These are phyloP conservation scores for Aspergillus pseudotamarii DNA, from an alignment of 2,329 filamentous ascomycete genomes.

Conservation along the genomic window DNA sequence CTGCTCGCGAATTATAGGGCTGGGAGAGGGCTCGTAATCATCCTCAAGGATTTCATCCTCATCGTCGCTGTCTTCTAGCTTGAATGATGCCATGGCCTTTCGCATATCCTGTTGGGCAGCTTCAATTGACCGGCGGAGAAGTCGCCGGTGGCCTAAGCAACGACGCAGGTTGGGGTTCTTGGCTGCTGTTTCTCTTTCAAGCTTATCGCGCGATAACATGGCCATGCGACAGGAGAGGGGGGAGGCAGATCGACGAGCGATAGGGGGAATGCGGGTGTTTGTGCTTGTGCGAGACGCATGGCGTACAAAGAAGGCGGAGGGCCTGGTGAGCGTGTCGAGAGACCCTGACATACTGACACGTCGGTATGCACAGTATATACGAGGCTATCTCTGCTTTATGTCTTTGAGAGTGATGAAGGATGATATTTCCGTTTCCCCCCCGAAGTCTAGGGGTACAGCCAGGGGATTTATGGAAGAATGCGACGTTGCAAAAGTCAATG, in stretches of 20 bases:
- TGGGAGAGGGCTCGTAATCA: not conserved
- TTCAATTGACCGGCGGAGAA: constrained; percentile 22
- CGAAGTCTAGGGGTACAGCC: constrained; percentile 1
- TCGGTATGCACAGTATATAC: not conserved
- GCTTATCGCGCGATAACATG: constrained; percentile 22
- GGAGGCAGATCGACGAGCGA: constrained; percentile 13
- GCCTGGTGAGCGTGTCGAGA: constrained; percentile 6
- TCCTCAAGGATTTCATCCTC: constrained; percentile 2
- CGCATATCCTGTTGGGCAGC: constrained; percentile 20
- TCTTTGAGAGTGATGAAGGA: not conserved
- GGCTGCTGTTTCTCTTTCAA: constrained; percentile 16
- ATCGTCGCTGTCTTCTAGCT: constrained; percentile 12
- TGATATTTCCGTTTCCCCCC: not conserved
- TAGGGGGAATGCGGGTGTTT: constrained; percentile 22
- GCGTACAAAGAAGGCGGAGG: constrained; percentile 8
- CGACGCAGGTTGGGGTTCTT: constrained; percentile 28
- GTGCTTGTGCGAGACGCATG: constrained; percentile 16
- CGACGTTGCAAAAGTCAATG: not conserved
- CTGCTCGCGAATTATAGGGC: constrained; percentile 14
- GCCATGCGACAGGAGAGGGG: constrained; percentile 16
- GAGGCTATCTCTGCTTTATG: not conserved
- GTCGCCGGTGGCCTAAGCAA: constrained; percentile 24
- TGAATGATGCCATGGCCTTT: constrained; percentile 13
- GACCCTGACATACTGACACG: constrained; percentile 8
- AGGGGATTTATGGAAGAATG: constrained; percentile 2